Evolutionary conservation across 805 yeast species (phyloP).

Genomic region (Scheffersomyces stipitis): DNA sequence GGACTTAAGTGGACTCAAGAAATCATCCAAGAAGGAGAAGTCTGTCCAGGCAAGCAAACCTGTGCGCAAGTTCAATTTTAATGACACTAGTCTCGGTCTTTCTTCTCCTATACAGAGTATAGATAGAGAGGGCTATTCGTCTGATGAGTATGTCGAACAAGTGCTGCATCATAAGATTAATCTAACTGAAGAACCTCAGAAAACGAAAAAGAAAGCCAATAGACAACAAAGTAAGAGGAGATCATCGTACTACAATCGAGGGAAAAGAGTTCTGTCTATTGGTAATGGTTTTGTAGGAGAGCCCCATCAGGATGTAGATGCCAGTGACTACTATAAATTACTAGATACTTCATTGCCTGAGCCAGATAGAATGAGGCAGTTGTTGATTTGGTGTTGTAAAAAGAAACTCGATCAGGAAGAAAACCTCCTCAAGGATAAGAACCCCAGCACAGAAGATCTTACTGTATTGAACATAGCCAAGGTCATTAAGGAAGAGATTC

Average conservation of each 20-base stretch:
- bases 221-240: constrained; percentile 24
- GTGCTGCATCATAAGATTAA: constrained; percentile 27
- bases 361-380: constrained; percentile 70
- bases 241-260: constrained; percentile 56
- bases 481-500: constrained; percentile 61
- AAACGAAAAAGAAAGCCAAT: constrained; percentile 7
- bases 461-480: constrained; percentile 55
- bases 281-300: constrained; percentile 70
- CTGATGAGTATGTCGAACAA: constrained; percentile 29
- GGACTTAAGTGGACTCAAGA: constrained; percentile 1
- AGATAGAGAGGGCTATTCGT: constrained; percentile 1
- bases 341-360: constrained; percentile 63
- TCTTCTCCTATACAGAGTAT: constrained; percentile 7
- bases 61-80: constrained; percentile 11
- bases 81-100: constrained; percentile 10
- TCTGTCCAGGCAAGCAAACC: neutral
- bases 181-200: constrained; percentile 18
- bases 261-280: constrained; percentile 70
- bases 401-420: constrained; percentile 41
- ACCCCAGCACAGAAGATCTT: constrained; percentile 29
- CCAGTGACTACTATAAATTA: constrained; percentile 57
- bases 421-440: constrained; percentile 10
- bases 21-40: neutral
- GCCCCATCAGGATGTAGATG: constrained; percentile 63
- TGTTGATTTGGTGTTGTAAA: constrained; percentile 66